A percentile compares a stretch with the other conserved stretches of the same genome.
Evolutionary conservation across 768 basidiomycete species (phyloP).

Genomic region (Rickenella mellea): DNA sequence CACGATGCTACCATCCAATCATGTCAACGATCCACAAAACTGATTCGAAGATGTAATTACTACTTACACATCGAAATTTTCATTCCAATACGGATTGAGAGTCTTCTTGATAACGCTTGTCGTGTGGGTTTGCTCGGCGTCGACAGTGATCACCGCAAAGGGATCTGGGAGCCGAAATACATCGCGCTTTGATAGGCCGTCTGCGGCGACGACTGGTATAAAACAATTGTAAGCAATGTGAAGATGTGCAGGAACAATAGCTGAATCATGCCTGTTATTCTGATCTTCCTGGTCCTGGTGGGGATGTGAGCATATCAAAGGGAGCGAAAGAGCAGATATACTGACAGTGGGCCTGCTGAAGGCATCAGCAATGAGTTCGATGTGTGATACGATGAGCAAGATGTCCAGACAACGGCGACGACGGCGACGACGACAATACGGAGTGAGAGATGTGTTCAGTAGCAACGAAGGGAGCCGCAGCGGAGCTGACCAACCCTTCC

Average conservation of each 20-base stretch:
- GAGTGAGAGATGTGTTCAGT: no score
- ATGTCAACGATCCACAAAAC: no score
- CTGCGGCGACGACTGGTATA: slow-evolving; percentile 65
- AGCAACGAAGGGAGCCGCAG: no score
- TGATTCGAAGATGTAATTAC: no score
- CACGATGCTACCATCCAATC: slow-evolving; percentile 41
- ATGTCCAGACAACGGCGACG: no score
- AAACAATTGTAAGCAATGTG: slow-evolving; percentile 1
- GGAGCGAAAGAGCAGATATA: background rate
- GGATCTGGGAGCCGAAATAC: slow-evolving; percentile 79
- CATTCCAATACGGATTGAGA: slow-evolving; percentile 72
- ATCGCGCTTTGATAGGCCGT: slow-evolving; percentile 66
- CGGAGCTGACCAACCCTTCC: no score
- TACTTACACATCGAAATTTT: slow-evolving; percentile 76
- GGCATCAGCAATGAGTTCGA: no score
- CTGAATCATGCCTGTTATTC: background rate
- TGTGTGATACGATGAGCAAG: no score
- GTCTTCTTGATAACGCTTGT: slow-evolving; percentile 64
- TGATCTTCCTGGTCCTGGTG: background rate
- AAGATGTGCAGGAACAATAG: background rate
- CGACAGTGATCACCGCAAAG: slow-evolving; percentile 81
- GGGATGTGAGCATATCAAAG: background rate
- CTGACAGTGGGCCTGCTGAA: background rate
- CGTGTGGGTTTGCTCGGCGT: slow-evolving; percentile 73
- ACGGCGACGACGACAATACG: no score